These are phyloP conservation scores for Artemisia tridentata DNA, from an alignment of 129 eudicot genomes.

Conservation along the genomic window DNA sequence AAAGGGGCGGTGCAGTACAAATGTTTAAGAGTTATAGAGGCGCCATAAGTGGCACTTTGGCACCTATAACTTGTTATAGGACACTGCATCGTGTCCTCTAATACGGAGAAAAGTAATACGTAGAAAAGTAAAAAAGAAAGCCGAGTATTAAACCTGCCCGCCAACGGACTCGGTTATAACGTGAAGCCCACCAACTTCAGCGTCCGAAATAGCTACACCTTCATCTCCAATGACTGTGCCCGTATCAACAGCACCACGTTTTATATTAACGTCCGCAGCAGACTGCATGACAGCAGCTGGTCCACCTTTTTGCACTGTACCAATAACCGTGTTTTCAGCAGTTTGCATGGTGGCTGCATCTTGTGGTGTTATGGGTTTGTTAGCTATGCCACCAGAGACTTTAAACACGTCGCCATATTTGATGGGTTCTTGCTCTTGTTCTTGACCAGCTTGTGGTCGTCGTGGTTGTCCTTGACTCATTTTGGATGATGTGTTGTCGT, in stretches of 20 bases:
- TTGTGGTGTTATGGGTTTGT: slow-evolving; percentile 51
- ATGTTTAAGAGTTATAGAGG: no score
- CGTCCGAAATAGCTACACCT: slow-evolving; percentile 38
- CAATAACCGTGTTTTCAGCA: slow-evolving; percentile 55
- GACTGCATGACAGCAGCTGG: slow-evolving; percentile 69
- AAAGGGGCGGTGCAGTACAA: no score
- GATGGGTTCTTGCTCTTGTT: slow-evolving; percentile 23
- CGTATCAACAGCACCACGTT: slow-evolving; percentile 43
- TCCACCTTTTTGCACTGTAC: slow-evolving; percentile 49
- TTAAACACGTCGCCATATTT: slow-evolving; percentile 67
- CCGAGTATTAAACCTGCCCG: slow-evolving; percentile 33
- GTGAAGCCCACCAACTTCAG: slow-evolving; percentile 35
- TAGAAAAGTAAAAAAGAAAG: no score
- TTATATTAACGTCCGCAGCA: slow-evolving; percentile 50
- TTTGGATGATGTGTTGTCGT: not conserved
- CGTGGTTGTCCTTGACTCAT: slow-evolving; percentile 47
- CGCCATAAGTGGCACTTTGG: not conserved
- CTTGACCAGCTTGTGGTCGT: slow-evolving; percentile 14
- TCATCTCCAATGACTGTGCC: slow-evolving; percentile 25
- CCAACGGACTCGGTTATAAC: slow-evolving; percentile 48
- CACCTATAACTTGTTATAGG: not conserved
- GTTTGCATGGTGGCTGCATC: slow-evolving; percentile 71
- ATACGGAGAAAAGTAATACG: no score
- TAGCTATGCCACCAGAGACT: slow-evolving; percentile 48
- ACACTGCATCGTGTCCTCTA: no score